Base-by-base conservation (phyloP, 1,284 basidiomycete species). In the Inonotus hispidus region DNA sequence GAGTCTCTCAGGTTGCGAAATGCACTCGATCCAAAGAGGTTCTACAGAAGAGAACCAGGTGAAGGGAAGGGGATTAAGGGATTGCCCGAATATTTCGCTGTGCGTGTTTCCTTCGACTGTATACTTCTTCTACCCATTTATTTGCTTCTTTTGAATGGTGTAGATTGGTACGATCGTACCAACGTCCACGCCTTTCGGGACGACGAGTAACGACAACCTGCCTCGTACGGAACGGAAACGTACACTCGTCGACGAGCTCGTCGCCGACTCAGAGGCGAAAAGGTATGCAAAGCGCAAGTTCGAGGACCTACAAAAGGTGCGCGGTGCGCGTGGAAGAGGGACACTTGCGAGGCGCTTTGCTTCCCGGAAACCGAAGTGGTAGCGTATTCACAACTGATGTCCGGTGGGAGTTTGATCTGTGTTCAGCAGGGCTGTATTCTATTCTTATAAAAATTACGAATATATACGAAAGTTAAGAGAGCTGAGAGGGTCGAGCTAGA, bases 211-310 rank as follows among this genome's bases (percentile, higher is more conserved):
- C 8, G 84, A 89, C 65, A 91, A 90, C 70, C 81, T 92, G 63
- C 77, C 83, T 37, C 80, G 84, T 46, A 77, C 84, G 8, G 77
- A 85, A 65, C 77, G 87, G 67, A 96, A 92, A 72, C 79, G 86
- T 67, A 91, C 89, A 14, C 79, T 98, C 52, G 92, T 99, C 23
- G 91, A 95, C 65, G 91, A 93, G 69, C 77, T 98, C 19, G 84
- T 98, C 54, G 87, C 89, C 65, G 95, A 98, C 74, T 86, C 90
- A 1, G 88, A 92, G 71, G 84, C 92, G 19, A 87, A 85, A 67
- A 81, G 86, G 60, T 98, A 97, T 71, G 92, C 95, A 43, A 98
- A 98, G 78, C 87, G 87, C 76, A 98, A 98, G 77, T 98, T 95
- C 73, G 83, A 83, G 63, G 93, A 96, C 65, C 73, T 97, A 61